These are phyloP conservation scores for Cymbomonas tetramitiformis DNA, from an alignment of 139 green algal species.

Conservation along the genomic window DNA sequence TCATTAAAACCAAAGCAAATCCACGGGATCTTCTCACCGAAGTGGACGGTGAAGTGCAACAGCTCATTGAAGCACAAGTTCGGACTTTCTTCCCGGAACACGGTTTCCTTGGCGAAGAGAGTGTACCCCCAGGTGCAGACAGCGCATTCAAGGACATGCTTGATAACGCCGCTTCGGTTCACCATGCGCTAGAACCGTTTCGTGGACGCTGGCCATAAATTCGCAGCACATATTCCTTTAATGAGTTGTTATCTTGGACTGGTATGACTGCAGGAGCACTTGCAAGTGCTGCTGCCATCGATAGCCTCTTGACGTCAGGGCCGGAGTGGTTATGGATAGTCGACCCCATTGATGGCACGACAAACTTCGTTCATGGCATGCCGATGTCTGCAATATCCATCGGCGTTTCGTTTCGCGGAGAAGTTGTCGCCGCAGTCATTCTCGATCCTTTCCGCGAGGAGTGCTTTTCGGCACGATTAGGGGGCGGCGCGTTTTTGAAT, in stretches of 20 bases:
- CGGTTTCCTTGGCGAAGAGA: constrained; percentile 17
- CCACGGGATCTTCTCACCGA: constrained; percentile 14
- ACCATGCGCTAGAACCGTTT: too few relatives aligned
- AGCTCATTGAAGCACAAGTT: background rate
- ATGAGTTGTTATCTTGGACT: too few relatives aligned
- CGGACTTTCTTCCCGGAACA: background rate
- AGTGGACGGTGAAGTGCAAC: constrained; percentile 11
- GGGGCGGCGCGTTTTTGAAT: constrained; percentile 1
- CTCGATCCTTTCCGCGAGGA: constrained; percentile 10
- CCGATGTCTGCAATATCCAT: constrained; percentile 40
- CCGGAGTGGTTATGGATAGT: constrained; percentile 49
- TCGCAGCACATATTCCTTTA: too few relatives aligned
- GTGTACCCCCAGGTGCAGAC: background rate
- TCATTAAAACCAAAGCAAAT: constrained; percentile 18
- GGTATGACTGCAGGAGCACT: too few relatives aligned
- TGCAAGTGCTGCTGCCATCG: too few relatives aligned
- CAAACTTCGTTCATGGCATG: constrained; percentile 89
- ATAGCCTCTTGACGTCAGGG: background rate
- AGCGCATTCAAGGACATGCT: background rate
- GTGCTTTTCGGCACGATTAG: background rate
- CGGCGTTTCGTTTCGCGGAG: constrained; percentile 11
- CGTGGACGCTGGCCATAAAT: too few relatives aligned
- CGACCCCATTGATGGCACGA: constrained; percentile 66
- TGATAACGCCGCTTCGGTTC: too few relatives aligned
- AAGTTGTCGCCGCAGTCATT: constrained; percentile 10